Evolutionary conservation across 495 filamentous ascomycete genomes (phyloP), one percentile per base, ranked within the genome.

Genomic region (Hyaloscypha bicolor): DNA sequence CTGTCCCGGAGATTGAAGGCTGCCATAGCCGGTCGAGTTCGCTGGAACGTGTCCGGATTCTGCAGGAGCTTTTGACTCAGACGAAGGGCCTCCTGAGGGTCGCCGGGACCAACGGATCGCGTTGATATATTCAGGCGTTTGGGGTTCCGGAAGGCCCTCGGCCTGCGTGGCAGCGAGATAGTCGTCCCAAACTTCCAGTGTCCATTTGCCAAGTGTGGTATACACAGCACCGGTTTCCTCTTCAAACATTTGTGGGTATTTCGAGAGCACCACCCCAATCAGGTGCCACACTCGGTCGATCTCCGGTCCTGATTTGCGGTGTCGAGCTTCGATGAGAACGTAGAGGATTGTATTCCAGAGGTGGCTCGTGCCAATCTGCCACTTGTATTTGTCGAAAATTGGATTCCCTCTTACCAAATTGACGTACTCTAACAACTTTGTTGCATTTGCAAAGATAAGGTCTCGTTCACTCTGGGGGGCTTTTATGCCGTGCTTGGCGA

Each of bases 391-490:
- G 51, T 25, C 19, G 16, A 53, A 53, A 53, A 19, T 53, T 53
- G 16, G 51, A 53, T 53, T 25, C 19, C 22, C 19, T 19, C 16
- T 19, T 6, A 53, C 22, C 51, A 53, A 53, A 53, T 19, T 53
- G 4, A 19, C 51, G 51, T 53, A 53, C 51, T 53, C 51, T 53
- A 53, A 53, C 51, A 53, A 4, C 22, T 53, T 53, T 25, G 51
- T 53, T 6, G 19, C 51, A 53, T 53, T 53, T 53, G 51, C 51
- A 25, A 53, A 53, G 51, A 53, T 53, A 4, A 53, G 16, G 16
- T 53, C 51, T 19, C 51, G 51, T 53, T 19, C 51, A 6, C 22
- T 53, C 22, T 53, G 6, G 16, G 51, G 51, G 4, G 16, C 16
- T 19, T 53, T 53, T 6, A 25, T 25, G 22, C 51, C 51, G 16